Base-by-base conservation (phyloP, 352 stramenopile species). In the Elongisporangium anandrum region DNA sequence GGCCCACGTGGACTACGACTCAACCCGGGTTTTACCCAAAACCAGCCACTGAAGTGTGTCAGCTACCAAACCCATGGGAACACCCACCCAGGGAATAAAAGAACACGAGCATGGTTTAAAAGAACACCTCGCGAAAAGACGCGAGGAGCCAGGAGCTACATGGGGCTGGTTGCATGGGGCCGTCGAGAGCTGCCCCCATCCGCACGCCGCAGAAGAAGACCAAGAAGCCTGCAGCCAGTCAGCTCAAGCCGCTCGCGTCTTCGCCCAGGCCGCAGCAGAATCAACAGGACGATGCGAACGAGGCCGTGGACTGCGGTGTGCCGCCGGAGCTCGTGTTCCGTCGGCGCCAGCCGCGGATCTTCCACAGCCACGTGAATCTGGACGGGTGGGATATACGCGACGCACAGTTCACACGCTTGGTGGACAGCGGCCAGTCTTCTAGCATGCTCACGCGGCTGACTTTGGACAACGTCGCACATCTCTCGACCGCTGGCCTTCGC, bases 361-460 rank as follows among this genome's bases (percentile, higher is more conserved):
- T 82, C 50, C 75, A 69, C 22, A 55, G 54, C 0, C 80, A 81
- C 54, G 68, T 92, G 13, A 63, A 76, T 20, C 70, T 92, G 23
- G 72, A 68, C 21, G 80, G 83, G 5, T 90, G 79, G 83, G 41
- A 66, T 2, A 63, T 72, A n/a, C 65, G 61, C 0, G 83, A 90
- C 64, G 64, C 66, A 17, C 34, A 45, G 12, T 45, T 45, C 34
- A 17, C 10, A 45, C 34, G 34, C 34, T 45, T 45, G 12, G 4
- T 45, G 5, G 12, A 45, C 34, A 45, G 34, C 34, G 34, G 34
- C 13, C 34, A 45, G 34, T 16, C 34, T 15, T 17, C 34, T 17
- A 12, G 10, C 34, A 17, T 45, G 34, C 34, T 45, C 10, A 45
- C 34, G 34, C 50, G 34, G 13, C 52, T 78, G 12, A 60, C 54